These are phyloP conservation scores for Diaporthe sp. DNA, from an alignment of 2,329 filamentous ascomycete species.

Conservation along the genomic window DNA sequence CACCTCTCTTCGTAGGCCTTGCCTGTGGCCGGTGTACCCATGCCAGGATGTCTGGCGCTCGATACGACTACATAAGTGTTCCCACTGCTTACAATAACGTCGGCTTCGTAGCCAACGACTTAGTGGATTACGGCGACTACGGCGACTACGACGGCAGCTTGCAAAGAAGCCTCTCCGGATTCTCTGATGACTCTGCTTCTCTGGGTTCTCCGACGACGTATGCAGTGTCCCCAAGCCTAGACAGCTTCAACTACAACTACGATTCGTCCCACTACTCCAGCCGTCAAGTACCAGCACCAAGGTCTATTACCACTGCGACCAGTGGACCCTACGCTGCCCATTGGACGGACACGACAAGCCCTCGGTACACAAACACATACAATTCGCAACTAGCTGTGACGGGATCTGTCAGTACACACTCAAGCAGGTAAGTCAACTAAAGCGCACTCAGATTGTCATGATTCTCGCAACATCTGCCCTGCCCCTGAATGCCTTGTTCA, in stretches of 20 bases:
- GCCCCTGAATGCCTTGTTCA: no score
- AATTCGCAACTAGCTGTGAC: not conserved
- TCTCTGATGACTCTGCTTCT: conserved; percentile 21
- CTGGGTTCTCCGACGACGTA: conserved; percentile 7
- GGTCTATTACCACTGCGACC: not conserved
- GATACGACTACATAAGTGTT: conserved; percentile 29
- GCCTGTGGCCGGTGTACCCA: not conserved
- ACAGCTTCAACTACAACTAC: conserved; percentile 7
- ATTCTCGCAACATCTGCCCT: no score
- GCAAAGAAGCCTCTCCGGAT: conserved; percentile 30
- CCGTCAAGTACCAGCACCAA: not conserved
- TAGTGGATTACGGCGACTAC: conserved; percentile 16
- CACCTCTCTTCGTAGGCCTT: not conserved
- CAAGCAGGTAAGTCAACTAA: conserved; percentile 4
- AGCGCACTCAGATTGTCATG: no score
- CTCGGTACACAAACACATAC: not conserved
- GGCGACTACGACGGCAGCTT: conserved; percentile 22
- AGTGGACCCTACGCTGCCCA: not conserved
- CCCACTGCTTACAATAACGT: conserved; percentile 26
- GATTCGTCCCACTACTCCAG: not conserved
- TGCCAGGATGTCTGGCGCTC: conserved; percentile 30
- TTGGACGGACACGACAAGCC: conserved; percentile 1
- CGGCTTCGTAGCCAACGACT: conserved; percentile 28
- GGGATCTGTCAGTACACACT: conserved; percentile 4
- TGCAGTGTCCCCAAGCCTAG: conserved; percentile 12